Evolutionary conservation across 148 eudicot species (phyloP).

Genomic region (Beta vulgaris): DNA sequence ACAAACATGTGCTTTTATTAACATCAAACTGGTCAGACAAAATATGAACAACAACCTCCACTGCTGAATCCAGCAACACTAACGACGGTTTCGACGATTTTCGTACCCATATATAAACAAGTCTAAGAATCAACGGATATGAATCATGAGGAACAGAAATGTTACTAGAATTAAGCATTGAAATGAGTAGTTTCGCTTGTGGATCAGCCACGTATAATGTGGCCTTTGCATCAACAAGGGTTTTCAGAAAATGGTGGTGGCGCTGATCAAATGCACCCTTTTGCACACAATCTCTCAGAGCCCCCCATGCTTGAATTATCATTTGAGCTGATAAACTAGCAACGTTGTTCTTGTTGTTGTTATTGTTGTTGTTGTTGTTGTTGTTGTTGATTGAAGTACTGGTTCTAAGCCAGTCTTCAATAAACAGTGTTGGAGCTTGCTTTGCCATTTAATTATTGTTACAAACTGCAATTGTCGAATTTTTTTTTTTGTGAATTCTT

Average conservation of each 20-base stretch:
- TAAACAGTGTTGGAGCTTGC: slow-evolving; percentile 55
- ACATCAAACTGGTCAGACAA: slow-evolving; percentile 33
- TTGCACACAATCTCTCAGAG: slow-evolving; percentile 70
- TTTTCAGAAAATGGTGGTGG: slow-evolving; percentile 56
- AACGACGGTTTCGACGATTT: slow-evolving; percentile 66
- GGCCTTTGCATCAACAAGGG: slow-evolving; percentile 45
- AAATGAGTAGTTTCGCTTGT: slow-evolving; percentile 75
- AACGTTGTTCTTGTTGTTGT: slow-evolving; percentile 27
- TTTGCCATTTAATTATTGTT: slow-evolving; percentile 64
- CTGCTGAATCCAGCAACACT: slow-evolving; percentile 48
- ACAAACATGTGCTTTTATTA: slow-evolving; percentile 36
- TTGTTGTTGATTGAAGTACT: too few species aligned
- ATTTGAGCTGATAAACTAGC: slow-evolving; percentile 62
- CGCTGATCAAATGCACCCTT: slow-evolving; percentile 39
- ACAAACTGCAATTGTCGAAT: too few species aligned
- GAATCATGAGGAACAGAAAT: slow-evolving; percentile 57
- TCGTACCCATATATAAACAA: slow-evolving; percentile 85
- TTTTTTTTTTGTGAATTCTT: too few species aligned
- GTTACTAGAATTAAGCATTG: slow-evolving; percentile 59
- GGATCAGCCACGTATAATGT: slow-evolving; percentile 90
- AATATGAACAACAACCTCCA: slow-evolving; percentile 40
- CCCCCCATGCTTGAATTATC: slow-evolving; percentile 90
- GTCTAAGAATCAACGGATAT: slow-evolving; percentile 68
- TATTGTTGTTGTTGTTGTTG: slow-evolving; percentile 25
- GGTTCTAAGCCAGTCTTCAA: slow-evolving; percentile 80